Conservation (phyloP, 108 stramenopile genomes). For the Hondaea fermentalgiana region DNA sequence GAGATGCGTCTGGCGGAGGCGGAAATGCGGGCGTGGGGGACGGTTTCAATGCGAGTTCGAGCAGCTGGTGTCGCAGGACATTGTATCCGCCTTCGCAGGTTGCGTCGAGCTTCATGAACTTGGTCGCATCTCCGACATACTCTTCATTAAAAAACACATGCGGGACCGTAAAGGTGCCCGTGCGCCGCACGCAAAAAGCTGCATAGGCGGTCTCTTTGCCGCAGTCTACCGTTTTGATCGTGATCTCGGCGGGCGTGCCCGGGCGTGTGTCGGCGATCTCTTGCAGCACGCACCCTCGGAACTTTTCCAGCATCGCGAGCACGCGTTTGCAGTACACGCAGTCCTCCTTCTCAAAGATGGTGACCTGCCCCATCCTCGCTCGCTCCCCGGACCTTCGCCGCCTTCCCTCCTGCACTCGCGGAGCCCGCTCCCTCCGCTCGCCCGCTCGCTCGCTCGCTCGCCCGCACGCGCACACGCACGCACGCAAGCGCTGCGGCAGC, state of each 20-base stretch:
- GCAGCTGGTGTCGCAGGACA: not conserved
- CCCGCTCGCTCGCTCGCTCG: too few relatives aligned
- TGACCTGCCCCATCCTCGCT: not conserved
- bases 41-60: not conserved
- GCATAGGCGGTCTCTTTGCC: constrained; percentile 4
- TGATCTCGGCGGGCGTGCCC: not conserved
- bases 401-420: too few relatives aligned
- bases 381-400: too few relatives aligned
- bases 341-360: constrained; percentile 13
- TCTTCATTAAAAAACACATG: not conserved
- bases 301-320: constrained; percentile 5
- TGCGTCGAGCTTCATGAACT: not conserved
- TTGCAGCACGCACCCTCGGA: not conserved
- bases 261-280: not conserved
- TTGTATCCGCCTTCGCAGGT: constrained; percentile 5
- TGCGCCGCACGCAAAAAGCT: not conserved
- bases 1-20: not conserved
- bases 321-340: not conserved
- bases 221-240: not conserved
- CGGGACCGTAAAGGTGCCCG: constrained; percentile 2
- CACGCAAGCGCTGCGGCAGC: too few relatives aligned
- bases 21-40: not conserved
- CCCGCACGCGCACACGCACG: too few relatives aligned
- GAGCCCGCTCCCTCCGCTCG: too few relatives aligned
- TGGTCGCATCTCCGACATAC: not conserved